Evolutionary conservation across 2,329 filamentous ascomycete genomes (phyloP).

Genomic region (Phyllosticta paracitricarpa): DNA sequence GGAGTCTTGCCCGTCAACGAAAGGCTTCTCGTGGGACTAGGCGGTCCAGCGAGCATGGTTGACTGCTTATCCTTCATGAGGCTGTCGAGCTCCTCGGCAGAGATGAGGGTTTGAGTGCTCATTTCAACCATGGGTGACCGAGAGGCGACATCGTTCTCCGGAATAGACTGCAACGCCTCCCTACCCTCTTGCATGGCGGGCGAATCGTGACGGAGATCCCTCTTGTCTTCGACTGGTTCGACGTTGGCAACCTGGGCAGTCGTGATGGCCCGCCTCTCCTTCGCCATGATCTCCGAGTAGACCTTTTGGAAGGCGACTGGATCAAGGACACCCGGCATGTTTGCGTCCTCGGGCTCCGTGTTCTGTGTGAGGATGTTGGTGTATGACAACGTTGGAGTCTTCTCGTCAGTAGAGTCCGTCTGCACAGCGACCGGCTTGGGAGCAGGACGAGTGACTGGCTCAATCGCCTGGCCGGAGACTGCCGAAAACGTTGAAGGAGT

Average conservation of each 20-base stretch:
- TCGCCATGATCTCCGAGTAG: constrained; percentile 5
- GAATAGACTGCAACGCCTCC: background rate
- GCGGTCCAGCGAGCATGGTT: constrained; percentile 20
- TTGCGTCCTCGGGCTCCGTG: constrained; percentile 20
- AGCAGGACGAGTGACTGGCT: constrained; percentile 3
- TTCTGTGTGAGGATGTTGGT: constrained; percentile 21
- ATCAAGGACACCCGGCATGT: constrained; percentile 15
- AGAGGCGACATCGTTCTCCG: constrained; percentile 13
- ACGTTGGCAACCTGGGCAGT: background rate
- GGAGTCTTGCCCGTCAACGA: constrained; percentile 10
- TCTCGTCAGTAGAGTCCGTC: constrained; percentile 4
- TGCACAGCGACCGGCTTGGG: constrained; percentile 1
- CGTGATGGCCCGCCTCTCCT: background rate
- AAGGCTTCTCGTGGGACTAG: constrained; percentile 22
- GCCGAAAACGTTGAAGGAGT: constrained; percentile 1
- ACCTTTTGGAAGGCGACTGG: constrained; percentile 1
- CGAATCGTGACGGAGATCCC: background rate
- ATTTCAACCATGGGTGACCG: background rate
- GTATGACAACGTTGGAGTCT: constrained; percentile 15
- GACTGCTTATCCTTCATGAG: constrained; percentile 45
- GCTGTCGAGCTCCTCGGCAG: constrained; percentile 70
- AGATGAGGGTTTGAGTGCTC: constrained; percentile 72
- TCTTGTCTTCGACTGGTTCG: background rate
- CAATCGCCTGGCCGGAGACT: constrained; percentile 2
- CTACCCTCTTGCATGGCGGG: background rate